Evolutionary conservation across 2,329 filamentous ascomycete species (phyloP), one percentile per base, ranked within the genome.

Genomic region (Esteya vermicola): DNA sequence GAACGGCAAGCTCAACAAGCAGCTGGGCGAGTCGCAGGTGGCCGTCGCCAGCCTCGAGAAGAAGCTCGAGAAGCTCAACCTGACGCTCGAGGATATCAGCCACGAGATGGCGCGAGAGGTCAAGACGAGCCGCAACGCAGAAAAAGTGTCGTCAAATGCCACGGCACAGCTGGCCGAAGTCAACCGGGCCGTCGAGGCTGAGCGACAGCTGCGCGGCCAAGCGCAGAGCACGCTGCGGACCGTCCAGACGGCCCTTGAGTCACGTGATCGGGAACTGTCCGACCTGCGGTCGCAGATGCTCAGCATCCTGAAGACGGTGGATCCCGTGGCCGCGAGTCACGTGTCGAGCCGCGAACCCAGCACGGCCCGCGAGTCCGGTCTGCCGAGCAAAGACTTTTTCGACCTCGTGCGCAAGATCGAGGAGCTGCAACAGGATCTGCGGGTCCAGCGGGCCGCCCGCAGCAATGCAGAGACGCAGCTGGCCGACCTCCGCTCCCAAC

Each of bases 31-130:
- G 48, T 71, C 83, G 6, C 89, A 95, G 51, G 60, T 95, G 20
- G 77, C 77, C 6, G 77, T 93, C 47, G 82, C 82, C 0, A 82
- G 84, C 1, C 63, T 95, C 8, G 86, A 95, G 57, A 96, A 96
- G 65, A 85, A 91, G 57, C 82, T 91, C 39, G 89, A 96, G 60
- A 95, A 95, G 59, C 68, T 96, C 22, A 75, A 86, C 38, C 70
- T 96, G 32, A 86, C 73, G 51, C 61, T 96, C 9, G 89, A 98
- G 56, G 89, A 98, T 56, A 67, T 95, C 27, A 93, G 85, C 50
- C 89, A 96, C 51, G 86, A 96, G 57, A 72, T 95, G 40, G 82
- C 83, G 37, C 74, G 86, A 23, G 89, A 95, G 59, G 85, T 88
- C 53, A 93, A 95, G 62, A 77, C 78, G 18, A 91, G 80, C 53